Conservation (phyloP, 257 asterid species). For the Solanum clarkiae region DNA sequence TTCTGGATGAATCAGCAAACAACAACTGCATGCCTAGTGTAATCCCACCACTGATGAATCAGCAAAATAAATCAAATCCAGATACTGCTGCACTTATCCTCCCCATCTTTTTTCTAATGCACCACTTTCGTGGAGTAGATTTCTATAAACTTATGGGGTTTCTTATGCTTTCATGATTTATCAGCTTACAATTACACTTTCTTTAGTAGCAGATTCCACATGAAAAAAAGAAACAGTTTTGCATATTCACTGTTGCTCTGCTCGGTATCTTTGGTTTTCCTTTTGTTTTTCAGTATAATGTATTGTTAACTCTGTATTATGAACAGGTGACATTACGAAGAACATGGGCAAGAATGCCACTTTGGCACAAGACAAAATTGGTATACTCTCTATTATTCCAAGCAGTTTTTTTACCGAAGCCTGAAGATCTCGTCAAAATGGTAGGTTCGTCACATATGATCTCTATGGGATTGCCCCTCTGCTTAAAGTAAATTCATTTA, state of each 20-base stretch:
- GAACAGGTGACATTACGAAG: constrained; percentile 63
- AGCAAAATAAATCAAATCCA: neutral
- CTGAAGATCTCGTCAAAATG: constrained; percentile 60
- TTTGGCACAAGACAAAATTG: constrained; percentile 86
- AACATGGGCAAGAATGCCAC: constrained; percentile 93
- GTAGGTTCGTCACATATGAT: constrained; percentile 19
- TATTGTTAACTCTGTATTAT: neutral
- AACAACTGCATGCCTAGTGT: neutral
- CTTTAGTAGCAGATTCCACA: neutral
- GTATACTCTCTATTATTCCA: constrained; percentile 65
- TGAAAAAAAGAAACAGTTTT: neutral
- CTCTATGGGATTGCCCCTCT: neutral
- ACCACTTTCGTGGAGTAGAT: neutral
- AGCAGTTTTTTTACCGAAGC: constrained; percentile 72
- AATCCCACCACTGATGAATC: neutral
- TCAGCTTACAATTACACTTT: neutral
- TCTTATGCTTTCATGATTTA: neutral
- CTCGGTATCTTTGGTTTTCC: neutral
- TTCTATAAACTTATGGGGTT: neutral
- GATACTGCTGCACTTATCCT: neutral
- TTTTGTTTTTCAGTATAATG: neutral
- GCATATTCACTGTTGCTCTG: neutral
- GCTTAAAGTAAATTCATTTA: neutral
- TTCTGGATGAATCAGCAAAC: neutral
- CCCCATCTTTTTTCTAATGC: neutral